These are phyloP conservation scores for Dalbergia oliveri DNA, from an alignment of 306 rosid species.

Conservation along the genomic window DNA sequence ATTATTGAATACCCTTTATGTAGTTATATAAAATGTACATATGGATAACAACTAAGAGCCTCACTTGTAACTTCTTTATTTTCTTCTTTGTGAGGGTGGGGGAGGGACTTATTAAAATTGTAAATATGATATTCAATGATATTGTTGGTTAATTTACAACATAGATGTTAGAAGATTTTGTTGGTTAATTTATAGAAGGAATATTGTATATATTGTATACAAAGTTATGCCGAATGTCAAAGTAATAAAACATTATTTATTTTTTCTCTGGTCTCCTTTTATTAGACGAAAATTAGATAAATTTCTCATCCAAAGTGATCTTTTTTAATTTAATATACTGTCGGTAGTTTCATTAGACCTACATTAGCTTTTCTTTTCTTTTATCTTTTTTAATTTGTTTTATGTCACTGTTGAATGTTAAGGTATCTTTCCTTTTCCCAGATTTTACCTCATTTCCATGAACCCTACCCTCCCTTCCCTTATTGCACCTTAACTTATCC, in stretches of 20 bases:
- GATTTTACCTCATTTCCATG: neutral
- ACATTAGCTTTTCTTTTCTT: neutral
- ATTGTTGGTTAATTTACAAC: neutral
- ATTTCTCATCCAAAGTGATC: conserved; percentile 1
- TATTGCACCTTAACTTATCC: neutral
- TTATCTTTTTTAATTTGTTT: too few relatives aligned
- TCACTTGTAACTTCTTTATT: too few relatives aligned
- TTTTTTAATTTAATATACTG: neutral
- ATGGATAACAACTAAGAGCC: too few relatives aligned
- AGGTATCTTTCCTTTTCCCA: neutral
- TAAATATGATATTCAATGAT: too few relatives aligned
- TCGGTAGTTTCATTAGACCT: neutral
- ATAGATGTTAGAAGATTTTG: neutral
- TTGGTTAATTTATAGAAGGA: neutral
- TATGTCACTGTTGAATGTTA: too few relatives aligned
- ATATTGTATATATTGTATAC: neutral
- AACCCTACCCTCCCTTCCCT: neutral
- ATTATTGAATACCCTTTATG: too few relatives aligned
- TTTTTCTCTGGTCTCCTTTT: neutral
- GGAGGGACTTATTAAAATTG: too few relatives aligned
- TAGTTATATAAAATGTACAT: too few relatives aligned
- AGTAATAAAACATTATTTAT: neutral
- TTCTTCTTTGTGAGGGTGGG: too few relatives aligned
- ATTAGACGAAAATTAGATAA: neutral
- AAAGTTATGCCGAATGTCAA: too few relatives aligned